Base-by-base conservation (phyloP, 2,329 filamentous ascomycete genomes). In the Ophiosphaerella korrae region DNA sequence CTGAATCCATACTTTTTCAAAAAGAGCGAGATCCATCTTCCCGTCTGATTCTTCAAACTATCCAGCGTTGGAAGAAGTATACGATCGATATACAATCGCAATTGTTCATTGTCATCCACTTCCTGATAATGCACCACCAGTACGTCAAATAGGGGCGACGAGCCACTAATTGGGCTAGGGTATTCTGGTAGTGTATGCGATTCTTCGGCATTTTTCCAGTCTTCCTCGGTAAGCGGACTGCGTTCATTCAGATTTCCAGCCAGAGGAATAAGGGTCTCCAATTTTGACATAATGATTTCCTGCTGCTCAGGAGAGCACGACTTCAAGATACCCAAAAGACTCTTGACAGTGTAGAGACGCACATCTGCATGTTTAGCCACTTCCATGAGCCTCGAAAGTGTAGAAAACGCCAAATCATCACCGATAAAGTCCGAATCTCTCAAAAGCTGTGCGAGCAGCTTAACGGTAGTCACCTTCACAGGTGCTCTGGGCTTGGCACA, bases 391-490 rank as follows among this genome's bases (percentile, higher is more conserved):
- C 52, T 55, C 1, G 58, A 42, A 5, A 78, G 58, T 0, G 76
- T 52, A 0, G 65, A 60, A 4, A 75, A 42, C 1, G 72, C 53
- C 13, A 60, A 57, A 0, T 60, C 46, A 13, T 69, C 58, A 5
- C 68, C 64, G 8, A 78, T 60, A 32, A 72, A 74, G 0, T 66
- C 53, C 0, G 72, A 59, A 8, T 64, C 55, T 5, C 68, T 50
- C 13, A 78, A 58, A 3, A 77, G 45, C 50, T 77, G 69, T 1
- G 74, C 74, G 1, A 79, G 64, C 36, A 73, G 63, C 43, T 79
- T 78, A 39, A 76, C 65, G 1, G 76, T 78, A 0, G 75, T 77
- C 3, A 78, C 58, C 46, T 78, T 78, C 40, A 77, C 55, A 13
- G 58, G 50, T 0, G 66, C 50, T 21, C 45, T n/a, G 4, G 42